These are phyloP conservation scores for Lavandula angustifolia DNA, from an alignment of 257 asterid genomes.

Conservation along the genomic window DNA sequence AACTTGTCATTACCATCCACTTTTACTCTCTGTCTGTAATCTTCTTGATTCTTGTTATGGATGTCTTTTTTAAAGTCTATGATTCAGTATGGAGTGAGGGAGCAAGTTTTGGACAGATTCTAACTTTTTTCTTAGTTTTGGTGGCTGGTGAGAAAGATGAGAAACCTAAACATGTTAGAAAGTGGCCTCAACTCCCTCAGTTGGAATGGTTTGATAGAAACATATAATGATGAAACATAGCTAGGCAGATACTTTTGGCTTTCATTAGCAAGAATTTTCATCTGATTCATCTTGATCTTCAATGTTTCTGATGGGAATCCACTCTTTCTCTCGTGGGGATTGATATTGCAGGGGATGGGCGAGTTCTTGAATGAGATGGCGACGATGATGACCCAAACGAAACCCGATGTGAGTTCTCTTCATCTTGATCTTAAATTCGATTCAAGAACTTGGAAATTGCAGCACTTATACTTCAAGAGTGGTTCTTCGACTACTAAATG, in stretches of 20 bases:
- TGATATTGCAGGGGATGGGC: slow-evolving; percentile 89
- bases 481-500: not conserved
- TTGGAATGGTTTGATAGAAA: not conserved
- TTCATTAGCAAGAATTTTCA: not conserved
- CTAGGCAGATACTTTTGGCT: not conserved
- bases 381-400: slow-evolving; percentile 69
- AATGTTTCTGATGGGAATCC: not conserved
- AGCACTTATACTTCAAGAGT: not conserved
- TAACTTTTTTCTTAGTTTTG: not conserved
- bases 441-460: not conserved
- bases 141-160: slow-evolving; percentile 15
- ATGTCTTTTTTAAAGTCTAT: not conserved
- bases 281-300: not conserved
- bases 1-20: not conserved
- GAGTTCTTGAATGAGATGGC: slow-evolving; percentile 86
- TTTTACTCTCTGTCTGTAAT: not conserved
- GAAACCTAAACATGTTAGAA: slow-evolving; percentile 1
- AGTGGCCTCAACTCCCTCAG: slow-evolving; percentile 29
- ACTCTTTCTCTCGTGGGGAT: not conserved
- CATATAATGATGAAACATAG: not conserved
- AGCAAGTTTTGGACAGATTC: slow-evolving; percentile 24
- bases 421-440: not conserved
- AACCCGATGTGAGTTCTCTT: slow-evolving; percentile 53
- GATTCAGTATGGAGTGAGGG: slow-evolving; percentile 19
- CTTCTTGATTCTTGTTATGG: not conserved